Evolutionary conservation across 306 rosid species (phyloP).

Genomic region (Alnus rubra): DNA sequence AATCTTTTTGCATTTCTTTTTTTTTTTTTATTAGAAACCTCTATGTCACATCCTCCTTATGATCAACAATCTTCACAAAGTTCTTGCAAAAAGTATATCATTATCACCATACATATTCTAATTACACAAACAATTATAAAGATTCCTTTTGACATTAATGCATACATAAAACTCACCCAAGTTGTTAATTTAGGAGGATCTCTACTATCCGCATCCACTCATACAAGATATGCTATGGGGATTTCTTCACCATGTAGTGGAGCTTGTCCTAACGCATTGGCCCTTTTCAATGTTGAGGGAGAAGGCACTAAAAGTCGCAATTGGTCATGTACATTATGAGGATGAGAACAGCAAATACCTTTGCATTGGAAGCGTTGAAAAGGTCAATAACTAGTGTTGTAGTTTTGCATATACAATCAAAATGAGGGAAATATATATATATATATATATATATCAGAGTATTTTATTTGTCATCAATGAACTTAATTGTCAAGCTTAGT

Average conservation of each 20-base stretch:
- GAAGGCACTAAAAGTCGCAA: slow-evolving; percentile 51
- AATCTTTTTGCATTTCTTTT: too few species aligned
- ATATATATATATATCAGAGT: too few species aligned
- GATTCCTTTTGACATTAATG: neutral
- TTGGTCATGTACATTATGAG: slow-evolving; percentile 56
- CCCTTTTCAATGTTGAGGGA: slow-evolving; percentile 53
- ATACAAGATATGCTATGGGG: slow-evolving; percentile 68
- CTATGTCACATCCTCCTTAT: neutral
- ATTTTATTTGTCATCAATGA: neutral
- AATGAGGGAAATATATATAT: too few species aligned
- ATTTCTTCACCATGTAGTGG: slow-evolving; percentile 56
- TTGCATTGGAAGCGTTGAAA: slow-evolving; percentile 67
- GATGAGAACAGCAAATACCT: slow-evolving; percentile 59
- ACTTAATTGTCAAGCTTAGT: neutral
- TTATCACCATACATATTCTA: too few species aligned
- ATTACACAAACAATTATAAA: too few species aligned
- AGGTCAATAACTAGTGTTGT: slow-evolving; percentile 28
- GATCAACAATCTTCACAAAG: neutral
- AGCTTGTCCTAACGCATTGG: slow-evolving; percentile 56
- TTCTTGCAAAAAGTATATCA: too few species aligned
- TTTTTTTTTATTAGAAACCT: too few species aligned
- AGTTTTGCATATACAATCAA: too few species aligned
- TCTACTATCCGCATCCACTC: slow-evolving; percentile 61
- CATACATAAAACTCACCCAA: neutral
- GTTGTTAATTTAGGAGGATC: slow-evolving; percentile 54